These are phyloP conservation scores for Ophioceras dolichostomum DNA, from an alignment of 2,329 filamentous ascomycete species.

Conservation along the genomic window DNA sequence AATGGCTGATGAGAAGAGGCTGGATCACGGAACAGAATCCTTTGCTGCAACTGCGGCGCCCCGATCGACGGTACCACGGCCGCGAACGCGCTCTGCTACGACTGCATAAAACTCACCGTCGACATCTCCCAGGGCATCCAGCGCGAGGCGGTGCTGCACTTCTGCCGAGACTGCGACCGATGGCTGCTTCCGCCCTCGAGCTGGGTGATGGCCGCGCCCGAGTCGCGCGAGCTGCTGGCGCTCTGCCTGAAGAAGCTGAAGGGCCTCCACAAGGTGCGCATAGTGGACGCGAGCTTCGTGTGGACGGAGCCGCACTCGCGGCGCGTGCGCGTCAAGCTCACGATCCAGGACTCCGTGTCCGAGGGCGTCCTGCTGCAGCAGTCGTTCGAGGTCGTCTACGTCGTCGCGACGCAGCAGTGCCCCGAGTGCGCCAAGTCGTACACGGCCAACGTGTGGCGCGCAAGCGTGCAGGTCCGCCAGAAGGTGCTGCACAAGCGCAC, in stretches of 20 bases:
- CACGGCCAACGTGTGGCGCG: slow-evolving; percentile 91
- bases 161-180: slow-evolving; percentile 87
- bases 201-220: slow-evolving; percentile 75
- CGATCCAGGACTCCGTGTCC: slow-evolving; percentile 61
- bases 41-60: slow-evolving; percentile 95
- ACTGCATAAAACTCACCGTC: slow-evolving; percentile 89
- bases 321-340: slow-evolving; percentile 88
- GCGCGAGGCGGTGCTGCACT: slow-evolving; percentile 79
- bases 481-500: slow-evolving; percentile 84
- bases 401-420: slow-evolving; percentile 86
- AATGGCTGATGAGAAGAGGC: not conserved
- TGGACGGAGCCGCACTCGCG: slow-evolving; percentile 98
- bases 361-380: slow-evolving; percentile 69
- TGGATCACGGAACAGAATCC: slow-evolving; percentile 46
- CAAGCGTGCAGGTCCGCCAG: slow-evolving; percentile 87
- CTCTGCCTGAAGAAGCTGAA: slow-evolving; percentile 81
- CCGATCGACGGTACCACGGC: slow-evolving; percentile 85
- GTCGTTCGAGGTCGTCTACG: slow-evolving; percentile 86
- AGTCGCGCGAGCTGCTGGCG: slow-evolving; percentile 86
- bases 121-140: slow-evolving; percentile 89
- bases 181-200: slow-evolving; percentile 79
- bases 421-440: slow-evolving; percentile 92
- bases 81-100: slow-evolving; percentile 82
- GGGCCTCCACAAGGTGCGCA: slow-evolving; percentile 78
- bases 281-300: slow-evolving; percentile 92